Evolutionary conservation across 371 early-diverging fungal species (phyloP).

Genomic region (Mortierella sp.): DNA sequence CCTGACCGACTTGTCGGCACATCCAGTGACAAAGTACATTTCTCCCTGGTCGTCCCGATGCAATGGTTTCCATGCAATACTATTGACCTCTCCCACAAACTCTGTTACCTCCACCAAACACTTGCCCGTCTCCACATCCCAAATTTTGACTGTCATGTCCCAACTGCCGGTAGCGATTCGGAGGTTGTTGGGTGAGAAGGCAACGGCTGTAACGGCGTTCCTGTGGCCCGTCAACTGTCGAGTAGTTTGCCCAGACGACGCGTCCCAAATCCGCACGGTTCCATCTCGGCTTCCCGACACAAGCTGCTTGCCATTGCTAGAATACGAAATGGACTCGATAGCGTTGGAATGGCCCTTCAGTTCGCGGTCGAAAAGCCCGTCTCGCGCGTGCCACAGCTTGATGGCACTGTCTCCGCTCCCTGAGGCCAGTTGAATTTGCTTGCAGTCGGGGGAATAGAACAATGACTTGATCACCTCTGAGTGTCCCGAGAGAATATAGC

Average conservation of each 20-base stretch:
- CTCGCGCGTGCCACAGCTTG: conserved; percentile 1
- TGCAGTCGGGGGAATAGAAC: neutral
- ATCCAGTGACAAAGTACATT: conserved; percentile 1
- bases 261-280: neutral
- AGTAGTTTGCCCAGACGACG: neutral
- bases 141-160: neutral
- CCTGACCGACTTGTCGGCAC: conserved; percentile 2
- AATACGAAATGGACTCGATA: neutral
- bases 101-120: neutral
- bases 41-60: neutral
- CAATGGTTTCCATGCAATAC: conserved; percentile 3
- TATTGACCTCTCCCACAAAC: neutral
- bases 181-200: neutral
- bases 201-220: neutral
- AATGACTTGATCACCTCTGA: neutral
- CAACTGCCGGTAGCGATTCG: neutral
- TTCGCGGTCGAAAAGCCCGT: neutral
- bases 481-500: neutral
- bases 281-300: neutral
- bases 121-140: neutral
- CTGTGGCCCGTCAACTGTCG: neutral
- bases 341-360: neutral
- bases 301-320: neutral
- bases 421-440: neutral
- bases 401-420: neutral